phyloP scores from a whole-genome alignment of 2,329 filamentous ascomycete species.

The Fusarium albosuccineum region DNA sequence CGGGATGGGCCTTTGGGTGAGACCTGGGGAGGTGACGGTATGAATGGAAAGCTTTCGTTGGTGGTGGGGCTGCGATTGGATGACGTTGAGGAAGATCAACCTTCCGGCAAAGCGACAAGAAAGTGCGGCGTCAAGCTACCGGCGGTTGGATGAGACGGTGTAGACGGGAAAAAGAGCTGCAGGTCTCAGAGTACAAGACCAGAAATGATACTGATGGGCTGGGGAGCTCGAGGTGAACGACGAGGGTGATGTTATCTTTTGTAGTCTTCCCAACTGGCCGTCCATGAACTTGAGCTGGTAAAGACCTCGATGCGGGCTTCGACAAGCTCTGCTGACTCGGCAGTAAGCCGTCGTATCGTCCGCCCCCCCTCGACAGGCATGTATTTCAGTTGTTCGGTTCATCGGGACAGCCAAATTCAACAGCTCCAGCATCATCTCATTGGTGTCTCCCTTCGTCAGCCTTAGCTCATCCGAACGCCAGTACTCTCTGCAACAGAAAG shows the following conservation, averaged over 20 bases:
- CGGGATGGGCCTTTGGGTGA: constrained; percentile 15
- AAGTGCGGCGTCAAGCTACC: constrained; percentile 24
- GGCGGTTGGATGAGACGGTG: constrained; percentile 27
- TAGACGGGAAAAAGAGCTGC: constrained; percentile 16
- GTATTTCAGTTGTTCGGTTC: constrained; percentile 19
- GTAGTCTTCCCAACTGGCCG: neutral
- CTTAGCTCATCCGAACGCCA: constrained; percentile 39
- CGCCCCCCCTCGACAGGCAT: neutral
- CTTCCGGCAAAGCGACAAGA: constrained; percentile 7
- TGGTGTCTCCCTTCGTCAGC: constrained; percentile 36
- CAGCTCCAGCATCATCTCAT: constrained; percentile 7
- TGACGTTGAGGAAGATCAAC: constrained; percentile 46
- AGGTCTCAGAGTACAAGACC: constrained; percentile 23
- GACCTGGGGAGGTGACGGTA: constrained; percentile 27
- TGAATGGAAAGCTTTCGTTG: constrained; percentile 29
- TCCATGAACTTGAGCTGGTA: neutral
- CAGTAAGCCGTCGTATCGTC: constrained; percentile 8
- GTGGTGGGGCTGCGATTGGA: constrained; percentile 46
- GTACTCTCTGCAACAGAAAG: constrained; percentile 6
- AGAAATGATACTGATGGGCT: neutral
- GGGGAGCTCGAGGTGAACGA: neutral
- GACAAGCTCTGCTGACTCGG: constrained; percentile 3
- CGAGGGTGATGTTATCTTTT: neutral
- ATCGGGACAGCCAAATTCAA: constrained; percentile 16
- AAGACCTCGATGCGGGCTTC: neutral